A percentile compares a stretch with the other conserved stretches of the same genome.
These are phyloP conservation scores for Dictyostelium purpureum DNA, from an alignment of 78 protist genomes.

Conservation along the genomic window DNA sequence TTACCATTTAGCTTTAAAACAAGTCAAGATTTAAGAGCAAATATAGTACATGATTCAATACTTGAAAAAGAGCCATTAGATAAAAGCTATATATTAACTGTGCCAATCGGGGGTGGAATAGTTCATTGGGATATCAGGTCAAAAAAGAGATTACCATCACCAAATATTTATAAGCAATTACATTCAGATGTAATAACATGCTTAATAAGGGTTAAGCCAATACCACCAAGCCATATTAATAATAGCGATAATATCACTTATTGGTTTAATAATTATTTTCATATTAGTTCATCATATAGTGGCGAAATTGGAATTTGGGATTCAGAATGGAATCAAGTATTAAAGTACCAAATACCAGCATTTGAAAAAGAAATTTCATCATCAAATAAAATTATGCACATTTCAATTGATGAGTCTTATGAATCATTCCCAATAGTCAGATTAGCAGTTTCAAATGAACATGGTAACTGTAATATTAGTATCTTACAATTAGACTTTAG, in stretches of 20 bases:
- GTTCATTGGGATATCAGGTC: conserved; percentile 32
- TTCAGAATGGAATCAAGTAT: conserved; percentile 8
- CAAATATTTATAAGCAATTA: conserved; percentile 4
- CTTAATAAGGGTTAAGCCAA: conserved; percentile 2
- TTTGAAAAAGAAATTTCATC: no score
- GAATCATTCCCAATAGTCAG: neutral
- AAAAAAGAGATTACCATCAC: neutral
- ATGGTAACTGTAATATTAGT: conserved; percentile 38
- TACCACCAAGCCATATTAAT: neutral
- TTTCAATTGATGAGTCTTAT: conserved; percentile 18
- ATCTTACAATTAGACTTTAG: conserved; percentile 8
- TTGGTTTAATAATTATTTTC: neutral
- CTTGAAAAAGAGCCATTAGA: neutral
- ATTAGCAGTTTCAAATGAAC: conserved; percentile 46
- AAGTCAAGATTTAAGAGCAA: neutral
- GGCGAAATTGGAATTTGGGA: conserved; percentile 45
- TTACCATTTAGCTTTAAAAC: conserved; percentile 8
- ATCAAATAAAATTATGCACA: conserved; percentile 61
- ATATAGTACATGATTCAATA: neutral
- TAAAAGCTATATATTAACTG: conserved; percentile 1
- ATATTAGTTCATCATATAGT: conserved; percentile 24
- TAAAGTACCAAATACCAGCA: neutral
- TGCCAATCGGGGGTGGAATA: conserved; percentile 42
- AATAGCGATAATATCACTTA: neutral
- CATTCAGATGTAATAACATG: conserved; percentile 53